Evolutionary conservation across 2,329 filamentous ascomycete genomes (phyloP).

Genomic region (Stachybotrys elegans): DNA sequence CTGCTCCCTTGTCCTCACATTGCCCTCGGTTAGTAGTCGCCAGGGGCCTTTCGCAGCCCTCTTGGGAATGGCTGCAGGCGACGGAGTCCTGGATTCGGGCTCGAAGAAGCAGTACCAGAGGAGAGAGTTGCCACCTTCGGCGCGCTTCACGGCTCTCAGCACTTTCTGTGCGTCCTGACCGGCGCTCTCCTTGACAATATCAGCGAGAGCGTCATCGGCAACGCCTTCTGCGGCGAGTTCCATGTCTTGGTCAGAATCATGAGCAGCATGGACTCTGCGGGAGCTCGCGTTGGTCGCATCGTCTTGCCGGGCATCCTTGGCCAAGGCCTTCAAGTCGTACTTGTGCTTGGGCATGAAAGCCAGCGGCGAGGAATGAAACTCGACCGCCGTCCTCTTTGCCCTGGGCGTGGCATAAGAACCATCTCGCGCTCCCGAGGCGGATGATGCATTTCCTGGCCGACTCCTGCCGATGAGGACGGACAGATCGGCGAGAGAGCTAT

Average conservation of each 20-base stretch:
- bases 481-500: conserved; percentile 53
- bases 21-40: conserved; percentile 43
- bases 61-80: conserved; percentile 20
- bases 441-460: conserved; percentile 15
- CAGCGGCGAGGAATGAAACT: conserved; percentile 41
- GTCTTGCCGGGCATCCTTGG: conserved; percentile 54
- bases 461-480: conserved; percentile 24
- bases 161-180: conserved; percentile 40
- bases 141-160: conserved; percentile 45
- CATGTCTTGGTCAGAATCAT: conserved; percentile 14
- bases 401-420: conserved; percentile 36
- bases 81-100: conserved; percentile 20
- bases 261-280: conserved; percentile 33
- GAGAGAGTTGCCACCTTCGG: conserved; percentile 31
- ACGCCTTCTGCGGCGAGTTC: conserved; percentile 6
- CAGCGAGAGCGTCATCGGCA: conserved; percentile 17
- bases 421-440: conserved; percentile 7
- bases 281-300: conserved; percentile 54
- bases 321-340: conserved; percentile 58
- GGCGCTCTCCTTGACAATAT: conserved; percentile 28
- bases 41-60: conserved; percentile 34
- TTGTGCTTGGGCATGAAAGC: conserved; percentile 52
- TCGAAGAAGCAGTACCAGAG: conserved; percentile 48
- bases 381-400: conserved; percentile 39
- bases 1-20: conserved; percentile 42